phyloP scores from a whole-genome alignment of 176 grass and related monocot genomes.

The Zea mays region DNA sequence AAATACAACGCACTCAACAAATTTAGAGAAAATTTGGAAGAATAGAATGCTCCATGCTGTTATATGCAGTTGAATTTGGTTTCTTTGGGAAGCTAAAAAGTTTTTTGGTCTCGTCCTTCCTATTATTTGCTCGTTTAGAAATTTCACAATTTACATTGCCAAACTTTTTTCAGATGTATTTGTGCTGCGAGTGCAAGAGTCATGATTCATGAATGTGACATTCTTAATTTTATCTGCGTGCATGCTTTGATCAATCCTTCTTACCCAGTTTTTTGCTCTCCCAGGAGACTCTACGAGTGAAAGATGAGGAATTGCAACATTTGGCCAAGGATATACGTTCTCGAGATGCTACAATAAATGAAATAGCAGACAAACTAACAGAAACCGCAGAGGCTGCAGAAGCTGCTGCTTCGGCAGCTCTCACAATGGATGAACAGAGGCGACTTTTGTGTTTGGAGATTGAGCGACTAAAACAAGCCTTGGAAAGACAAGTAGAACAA shows the following conservation, averaged over 20 bases:
- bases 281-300: constrained; percentile 93
- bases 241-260: constrained; percentile 7
- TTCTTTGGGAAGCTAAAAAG: constrained; percentile 22
- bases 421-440: constrained; percentile 78
- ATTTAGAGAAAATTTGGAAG: constrained; percentile 20
- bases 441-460: constrained; percentile 66
- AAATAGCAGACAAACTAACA: constrained; percentile 85
- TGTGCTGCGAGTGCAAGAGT: background rate
- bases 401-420: constrained; percentile 78
- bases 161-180: constrained; percentile 28
- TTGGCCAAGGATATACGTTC: constrained; percentile 84
- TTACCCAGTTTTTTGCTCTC: constrained; percentile 11
- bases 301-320: constrained; percentile 93
- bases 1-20: constrained; percentile 24
- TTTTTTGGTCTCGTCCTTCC: background rate
- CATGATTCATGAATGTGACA: background rate
- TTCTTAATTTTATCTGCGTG: constrained; percentile 1
- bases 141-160: constrained; percentile 13
- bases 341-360: constrained; percentile 83
- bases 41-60: constrained; percentile 3
- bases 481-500: constrained; percentile 66
- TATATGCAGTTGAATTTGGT: constrained; percentile 8
- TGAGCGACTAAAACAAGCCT: constrained; percentile 59
- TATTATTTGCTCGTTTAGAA: background rate
- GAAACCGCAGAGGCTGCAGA: constrained; percentile 86